Base-by-base conservation (phyloP, 176 grass and related monocot species). In the Coix lacrymajobi region DNA sequence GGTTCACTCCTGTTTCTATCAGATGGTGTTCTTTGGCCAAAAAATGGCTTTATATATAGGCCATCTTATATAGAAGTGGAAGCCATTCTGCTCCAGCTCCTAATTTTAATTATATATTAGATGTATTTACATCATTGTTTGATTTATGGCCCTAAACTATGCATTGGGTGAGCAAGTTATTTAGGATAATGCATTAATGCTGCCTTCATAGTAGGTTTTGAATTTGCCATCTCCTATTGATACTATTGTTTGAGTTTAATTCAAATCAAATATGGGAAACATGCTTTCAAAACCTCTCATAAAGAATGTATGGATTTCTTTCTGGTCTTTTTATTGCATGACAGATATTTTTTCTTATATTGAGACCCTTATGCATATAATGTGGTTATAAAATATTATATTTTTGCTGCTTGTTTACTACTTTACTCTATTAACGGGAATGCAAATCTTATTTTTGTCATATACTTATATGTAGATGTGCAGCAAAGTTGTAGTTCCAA, bases 401-500 rank as follows among this genome's bases (percentile, higher is more conserved):
- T 77, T 76, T 89, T 14, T 78, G 19, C 71, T 82, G 22, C 68
- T 85, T 6, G 7, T 72, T 75, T 88, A 54, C 2, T 7, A 29
- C 81, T 71, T 69, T 86, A 52, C 1, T 9, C 33, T 84, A 24
- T 78, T 65, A 13, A 69, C 7, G 26, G 62, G 70, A 77, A 15
- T 31, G 10, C 69, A 31, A 3, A 48, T 83, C 85, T 74, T 84
- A 24, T 70, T 12, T 88, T 88, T 16, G 15, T 20, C 20, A 51
- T 46, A 20, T 51, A 51, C 48, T 87, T 52, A 25, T 62, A 33
- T 82, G 79, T 90, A 98, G 93, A 96, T 99, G 91, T 96, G 93
- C 76, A 94, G 96, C 88, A 99, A 99, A 92, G 93, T 96, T 91
- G 70, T 99, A 67, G 69, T 82, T 26, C 93, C 96, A 82, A 87